Base-by-base conservation (phyloP, 2,329 filamentous ascomycete species). In the Apiospora rasikravindrae region DNA sequence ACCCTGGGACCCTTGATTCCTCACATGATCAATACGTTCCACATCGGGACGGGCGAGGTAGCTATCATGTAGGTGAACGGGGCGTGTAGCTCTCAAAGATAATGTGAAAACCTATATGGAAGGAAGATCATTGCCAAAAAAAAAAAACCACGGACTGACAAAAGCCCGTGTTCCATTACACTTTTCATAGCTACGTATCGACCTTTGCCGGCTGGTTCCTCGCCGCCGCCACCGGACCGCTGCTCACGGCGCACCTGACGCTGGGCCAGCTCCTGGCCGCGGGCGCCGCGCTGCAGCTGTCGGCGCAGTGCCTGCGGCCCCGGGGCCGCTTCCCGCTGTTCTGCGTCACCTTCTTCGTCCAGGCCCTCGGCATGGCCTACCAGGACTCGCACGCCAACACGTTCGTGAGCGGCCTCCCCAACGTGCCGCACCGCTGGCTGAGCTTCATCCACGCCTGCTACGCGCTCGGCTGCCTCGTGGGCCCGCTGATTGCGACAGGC, bases 381-480 rank as follows among this genome's bases (percentile, higher is more conserved):
- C 89, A 92, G 73, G 91, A 93, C 74, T 87, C 90, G 0, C 88
- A 91, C 29, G 86, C 87, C 0, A 92, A 93, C 72, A 88, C 89
- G 0, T 92, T 89, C 72, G 89, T 91, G 0, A 84, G 87, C 0
- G 83, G 84, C 0, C 78, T 86, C 0, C 84, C 84, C 13, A 83
- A 82, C 22, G 81, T 80, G 0, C 86, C 89, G 0, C 89, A 92
- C 76, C 82, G 89, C 5, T 91, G 89, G 87, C 82, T 92, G 0
- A 88, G 89, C 0, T 88, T 91, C 70, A 90, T 92, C 22, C 90
- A 92, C 73, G 90, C 89, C 11, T 89, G 89, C 84, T 92, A 90
- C 75, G 84, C 83, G 76, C 84, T 86, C 0, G 90, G 90, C 0
- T 87, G 87, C 67, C 83, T 92, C 2, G 83, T 89, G 4, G 87